Percentiles rank a stretch among this genome's conserved stretches.
These are phyloP conservation scores for Nemophila menziesii DNA, from an alignment of 257 asterid genomes.

Conservation along the genomic window DNA sequence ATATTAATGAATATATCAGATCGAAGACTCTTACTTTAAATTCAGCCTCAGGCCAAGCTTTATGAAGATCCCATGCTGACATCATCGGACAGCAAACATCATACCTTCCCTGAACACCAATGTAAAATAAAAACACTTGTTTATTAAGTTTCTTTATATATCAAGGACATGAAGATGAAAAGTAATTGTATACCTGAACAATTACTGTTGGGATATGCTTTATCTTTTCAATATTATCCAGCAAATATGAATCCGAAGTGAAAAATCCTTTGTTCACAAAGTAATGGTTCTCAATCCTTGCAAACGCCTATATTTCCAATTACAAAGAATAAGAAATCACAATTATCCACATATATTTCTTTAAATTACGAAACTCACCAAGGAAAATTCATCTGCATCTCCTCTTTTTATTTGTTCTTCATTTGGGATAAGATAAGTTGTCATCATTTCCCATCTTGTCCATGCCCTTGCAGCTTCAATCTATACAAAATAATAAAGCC, in stretches of 20 bases:
- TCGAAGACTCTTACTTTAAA: slow-evolving; percentile 44
- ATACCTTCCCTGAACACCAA: slow-evolving; percentile 71
- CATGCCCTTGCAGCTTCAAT: slow-evolving; percentile 91
- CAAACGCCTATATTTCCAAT: slow-evolving; percentile 59
- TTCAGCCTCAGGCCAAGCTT: slow-evolving; percentile 96
- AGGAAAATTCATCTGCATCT: slow-evolving; percentile 73
- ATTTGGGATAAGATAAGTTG: slow-evolving; percentile 86
- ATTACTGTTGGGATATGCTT: slow-evolving; percentile 66
- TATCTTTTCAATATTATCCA: slow-evolving; percentile 82
- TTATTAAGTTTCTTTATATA: not conserved
- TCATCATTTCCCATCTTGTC: slow-evolving; percentile 99
- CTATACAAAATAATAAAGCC: slow-evolving; percentile 24
- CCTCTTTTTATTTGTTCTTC: slow-evolving; percentile 58
- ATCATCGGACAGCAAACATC: slow-evolving; percentile 89
- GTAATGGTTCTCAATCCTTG: slow-evolving; percentile 97
- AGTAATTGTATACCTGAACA: slow-evolving; percentile 63
- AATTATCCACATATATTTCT: not conserved
- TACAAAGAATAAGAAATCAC: too few species aligned
- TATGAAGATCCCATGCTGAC: slow-evolving; percentile 99
- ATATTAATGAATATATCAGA: slow-evolving; percentile 1
- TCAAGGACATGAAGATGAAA: not conserved
- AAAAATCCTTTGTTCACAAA: slow-evolving; percentile 86
- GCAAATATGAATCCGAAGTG: slow-evolving; percentile 59
- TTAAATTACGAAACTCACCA: slow-evolving; percentile 43
- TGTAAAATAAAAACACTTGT: not conserved